Evolutionary conservation across 1,284 basidiomycete genomes (phyloP), one percentile per base, ranked within the genome.

Genomic region (Cutaneotrichosporon daszewskae): DNA sequence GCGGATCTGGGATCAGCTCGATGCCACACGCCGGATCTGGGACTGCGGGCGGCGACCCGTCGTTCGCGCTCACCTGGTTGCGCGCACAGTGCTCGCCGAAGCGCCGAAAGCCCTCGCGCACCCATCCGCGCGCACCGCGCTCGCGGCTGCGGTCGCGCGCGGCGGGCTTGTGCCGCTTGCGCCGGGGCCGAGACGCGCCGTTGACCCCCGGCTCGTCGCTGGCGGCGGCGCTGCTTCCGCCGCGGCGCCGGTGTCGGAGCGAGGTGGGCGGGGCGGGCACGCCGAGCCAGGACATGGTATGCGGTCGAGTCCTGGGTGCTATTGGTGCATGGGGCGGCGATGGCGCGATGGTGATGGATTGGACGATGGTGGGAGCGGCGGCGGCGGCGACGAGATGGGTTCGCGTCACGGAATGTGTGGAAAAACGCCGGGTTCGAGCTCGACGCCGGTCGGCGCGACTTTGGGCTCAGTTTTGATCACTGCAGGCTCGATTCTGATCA

Each of bases 1-100:
- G 40, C 90, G 83, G 43, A 94, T 92, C 75, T 95, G 88, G 66
- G 89, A 86, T 42, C n/a, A 42, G 40, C 7, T 20, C 19, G 7
- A 11, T 24, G 26, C 16, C 6, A 25, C 25, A 27, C 6, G 26
- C 3, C 14, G 24, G 35, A 20, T 34, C 7, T 14, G 11, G 29
- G 29, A 17, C 9, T 16, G 29, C 14, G 11, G n/a, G n/a, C n/a
- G 32, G 29, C n/a, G 29, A 5, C 13, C 23, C 8, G 25, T 26
- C 25, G 13, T 13, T 23, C 6, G 20, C 10, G 53, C 60, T 40
- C 37, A 69, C 69, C 49, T 72, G 69, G 58, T 70, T 70, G 32
- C 69, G 47, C 0, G 69, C 68, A 31, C 66, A 69, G 48, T 72
- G 69, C 45, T 68, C 60, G n/a, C 69, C 69, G 37, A 72, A 72